A percentile compares a stretch with the other conserved stretches of the same genome.
phyloP scores from a whole-genome alignment of 257 asterid genomes.

The Solanum okadae region DNA sequence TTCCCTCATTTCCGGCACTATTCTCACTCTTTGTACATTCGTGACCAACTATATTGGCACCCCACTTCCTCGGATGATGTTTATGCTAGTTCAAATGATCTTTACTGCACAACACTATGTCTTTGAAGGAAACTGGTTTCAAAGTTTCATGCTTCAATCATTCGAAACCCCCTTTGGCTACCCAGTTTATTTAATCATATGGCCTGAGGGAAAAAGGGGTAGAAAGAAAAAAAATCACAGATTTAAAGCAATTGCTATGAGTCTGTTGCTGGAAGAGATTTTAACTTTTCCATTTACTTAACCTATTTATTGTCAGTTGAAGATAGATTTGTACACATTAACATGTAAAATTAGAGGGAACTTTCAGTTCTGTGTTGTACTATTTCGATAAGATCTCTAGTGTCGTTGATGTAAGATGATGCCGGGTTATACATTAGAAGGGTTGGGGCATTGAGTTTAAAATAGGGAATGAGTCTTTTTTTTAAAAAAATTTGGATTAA shows the following conservation, averaged over 20 bases:
- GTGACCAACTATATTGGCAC: no score
- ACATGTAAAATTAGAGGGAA: not conserved
- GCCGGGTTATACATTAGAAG: no score
- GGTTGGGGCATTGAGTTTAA: no score
- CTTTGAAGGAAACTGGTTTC: not conserved
- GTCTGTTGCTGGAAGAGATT: not conserved
- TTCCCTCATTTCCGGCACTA: no score
- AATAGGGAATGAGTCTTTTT: no score
- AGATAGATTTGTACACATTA: not conserved
- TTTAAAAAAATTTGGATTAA: no score
- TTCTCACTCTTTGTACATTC: no score
- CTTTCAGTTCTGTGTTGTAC: not conserved
- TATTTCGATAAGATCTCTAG: not conserved
- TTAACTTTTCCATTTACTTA: not conserved
- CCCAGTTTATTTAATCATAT: no score
- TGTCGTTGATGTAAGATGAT: not conserved
- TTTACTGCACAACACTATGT: not conserved
- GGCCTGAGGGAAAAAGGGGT: no score
- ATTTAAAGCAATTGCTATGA: not conserved
- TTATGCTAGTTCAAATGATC: not conserved
- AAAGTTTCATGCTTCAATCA: not conserved
- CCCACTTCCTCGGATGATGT: not conserved
- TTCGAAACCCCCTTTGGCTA: not conserved
- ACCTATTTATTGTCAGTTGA: not conserved
- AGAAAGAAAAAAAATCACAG: not conserved